Evolutionary conservation across 228 moss, liverwort and hornwort species (phyloP), one percentile per base, ranked within the genome.

Genomic region (Sphagnum magellanicum): DNA sequence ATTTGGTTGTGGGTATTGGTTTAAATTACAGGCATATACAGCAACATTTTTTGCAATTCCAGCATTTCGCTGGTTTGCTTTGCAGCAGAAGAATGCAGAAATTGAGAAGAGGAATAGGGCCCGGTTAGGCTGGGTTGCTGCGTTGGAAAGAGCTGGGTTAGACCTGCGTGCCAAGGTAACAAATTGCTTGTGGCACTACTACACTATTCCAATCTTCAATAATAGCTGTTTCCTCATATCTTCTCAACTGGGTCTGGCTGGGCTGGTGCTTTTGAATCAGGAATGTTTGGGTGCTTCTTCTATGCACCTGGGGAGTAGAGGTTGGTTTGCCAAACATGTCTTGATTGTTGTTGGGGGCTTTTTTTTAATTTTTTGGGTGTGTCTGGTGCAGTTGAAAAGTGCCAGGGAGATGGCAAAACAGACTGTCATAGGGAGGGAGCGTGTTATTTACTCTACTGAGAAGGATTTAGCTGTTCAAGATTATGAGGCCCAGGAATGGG

Each of bases 11-110:
- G 15, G 15, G 11, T 59, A 15, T 10, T 55, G 55, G 49, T 11
- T 64, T 13, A 48, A 46, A 48, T 61, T 78, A 76, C 84, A 98
- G 98, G 98, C 80, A 52, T 98, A 98, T 69, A 98, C 98, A 5
- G 94, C 94, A 8, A 79, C 98, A 53, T 98, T 98, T 84, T 98
- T 98, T 79, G 94, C 92, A 16, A 98, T 98, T 69, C 98, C 98
- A 60, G 92, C 84, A 12, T 84, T 98, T 63, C 89, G 98, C 66
- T 98, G 98, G 98, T 81, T 94, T 61, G 63, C 90, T 46, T 81
- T 89, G 66, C 98, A 94, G 80, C 81, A 81, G 66, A 81, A 89
- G 63, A 98, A 98, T 70, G 81, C 83, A 16, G 84, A 90, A 70
- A 98, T 98, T 50, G 94, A 94, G 74, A 77, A 92, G 58, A 81